Evolutionary conservation across 208 protist genomes (phyloP).

Genomic region (Leishmania mexicana): DNA sequence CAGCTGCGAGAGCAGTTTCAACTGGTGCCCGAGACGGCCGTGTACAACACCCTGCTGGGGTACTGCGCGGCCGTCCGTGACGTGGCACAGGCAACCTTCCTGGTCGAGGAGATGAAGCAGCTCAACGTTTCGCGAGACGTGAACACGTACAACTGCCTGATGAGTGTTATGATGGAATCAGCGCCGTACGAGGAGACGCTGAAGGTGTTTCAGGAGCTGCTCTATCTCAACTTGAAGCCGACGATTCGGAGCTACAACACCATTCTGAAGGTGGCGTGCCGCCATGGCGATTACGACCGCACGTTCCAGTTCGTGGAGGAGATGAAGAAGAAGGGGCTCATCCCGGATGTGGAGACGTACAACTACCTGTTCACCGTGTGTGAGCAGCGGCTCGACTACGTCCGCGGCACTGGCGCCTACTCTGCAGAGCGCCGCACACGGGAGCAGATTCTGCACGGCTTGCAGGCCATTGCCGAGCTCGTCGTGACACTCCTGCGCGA

Average conservation of each 20-base stretch:
- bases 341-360: constrained; percentile 91
- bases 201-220: constrained; percentile 79
- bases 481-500: constrained; percentile 73
- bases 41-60: constrained; percentile 90
- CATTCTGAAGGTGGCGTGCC: constrained; percentile 71
- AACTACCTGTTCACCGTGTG: constrained; percentile 89
- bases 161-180: constrained; percentile 83
- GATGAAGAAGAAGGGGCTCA: constrained; percentile 85
- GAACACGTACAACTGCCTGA: constrained; percentile 93
- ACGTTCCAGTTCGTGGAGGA: constrained; percentile 92
- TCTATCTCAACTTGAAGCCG: constrained; percentile 45
- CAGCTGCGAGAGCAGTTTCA: constrained; percentile 83
- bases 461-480: constrained; percentile 65
- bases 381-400: constrained; percentile 82
- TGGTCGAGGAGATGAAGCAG: constrained; percentile 92
- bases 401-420: constrained; percentile 58
- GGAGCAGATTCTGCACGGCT: constrained; percentile 70
- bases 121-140: constrained; percentile 63
- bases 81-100: constrained; percentile 86
- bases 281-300: constrained; percentile 85
- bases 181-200: constrained; percentile 87
- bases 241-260: constrained; percentile 91
- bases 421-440: constrained; percentile 36
- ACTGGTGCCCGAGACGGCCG: constrained; percentile 74
- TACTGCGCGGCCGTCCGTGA: constrained; percentile 88